phyloP scores from a whole-genome alignment of 2,329 filamentous ascomycete species.

The Monilinia fructigena region DNA sequence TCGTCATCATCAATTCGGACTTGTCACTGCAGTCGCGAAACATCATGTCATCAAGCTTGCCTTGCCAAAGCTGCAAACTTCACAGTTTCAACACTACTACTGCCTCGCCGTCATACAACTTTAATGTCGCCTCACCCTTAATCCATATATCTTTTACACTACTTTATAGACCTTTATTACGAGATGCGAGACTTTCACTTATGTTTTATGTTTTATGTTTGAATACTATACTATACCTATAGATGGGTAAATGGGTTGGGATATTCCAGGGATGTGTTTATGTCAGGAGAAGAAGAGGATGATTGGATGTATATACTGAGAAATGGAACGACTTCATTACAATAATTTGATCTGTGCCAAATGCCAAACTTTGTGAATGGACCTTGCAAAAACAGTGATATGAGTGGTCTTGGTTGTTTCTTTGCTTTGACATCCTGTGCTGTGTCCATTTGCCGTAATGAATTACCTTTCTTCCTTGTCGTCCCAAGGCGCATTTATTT shows the following conservation, averaged over 20 bases:
- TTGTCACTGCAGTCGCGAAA: conserved; percentile 2
- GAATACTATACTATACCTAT: conserved; percentile 12
- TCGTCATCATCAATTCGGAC: conserved; percentile 13
- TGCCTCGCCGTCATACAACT: conserved; percentile 13
- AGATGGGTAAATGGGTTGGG: conserved; percentile 21
- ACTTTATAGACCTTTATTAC: conserved; percentile 22
- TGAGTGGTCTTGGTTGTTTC: too few species aligned
- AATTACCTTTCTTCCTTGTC: background rate
- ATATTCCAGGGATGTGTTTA: conserved; percentile 20
- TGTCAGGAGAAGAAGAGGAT: conserved; percentile 10
- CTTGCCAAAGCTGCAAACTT: background rate
- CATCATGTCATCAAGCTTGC: background rate
- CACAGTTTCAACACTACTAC: background rate
- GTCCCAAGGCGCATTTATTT: conserved; percentile 3
- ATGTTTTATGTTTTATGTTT: conserved; percentile 22
- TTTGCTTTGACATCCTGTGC: background rate
- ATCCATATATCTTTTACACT: conserved; percentile 15
- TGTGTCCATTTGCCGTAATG: background rate
- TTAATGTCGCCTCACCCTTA: conserved; percentile 20
- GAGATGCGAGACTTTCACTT: conserved; percentile 18
- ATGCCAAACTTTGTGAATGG: background rate
- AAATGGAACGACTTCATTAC: conserved; percentile 22
- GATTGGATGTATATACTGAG: conserved; percentile 20
- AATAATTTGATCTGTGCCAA: background rate
- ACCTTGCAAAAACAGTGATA: background rate